These are phyloP conservation scores for Hypomyces perniciosus DNA, from an alignment of 2,329 filamentous ascomycete genomes.

Conservation along the genomic window DNA sequence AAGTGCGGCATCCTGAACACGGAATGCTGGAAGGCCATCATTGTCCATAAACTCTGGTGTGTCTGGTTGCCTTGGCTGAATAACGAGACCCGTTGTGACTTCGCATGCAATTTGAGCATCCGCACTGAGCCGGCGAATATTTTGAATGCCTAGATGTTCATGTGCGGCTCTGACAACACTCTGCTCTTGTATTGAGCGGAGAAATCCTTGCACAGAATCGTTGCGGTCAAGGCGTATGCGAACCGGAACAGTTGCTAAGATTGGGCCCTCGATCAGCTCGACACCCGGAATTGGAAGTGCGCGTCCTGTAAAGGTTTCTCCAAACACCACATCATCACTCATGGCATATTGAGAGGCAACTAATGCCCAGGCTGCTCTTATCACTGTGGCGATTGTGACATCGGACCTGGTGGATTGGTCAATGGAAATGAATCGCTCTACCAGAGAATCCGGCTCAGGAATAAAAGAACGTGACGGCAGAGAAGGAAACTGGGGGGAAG, in stretches of 20 bases:
- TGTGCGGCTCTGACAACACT: conserved; percentile 54
- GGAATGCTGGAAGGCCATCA: conserved; percentile 37
- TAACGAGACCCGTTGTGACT: conserved; percentile 48
- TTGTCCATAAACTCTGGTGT: conserved; percentile 2
- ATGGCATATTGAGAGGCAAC: conserved; percentile 48
- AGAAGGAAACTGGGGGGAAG: conserved; percentile 41
- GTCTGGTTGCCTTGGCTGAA: conserved; percentile 40
- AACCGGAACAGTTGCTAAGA: conserved; percentile 55
- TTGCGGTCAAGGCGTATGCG: conserved; percentile 36
- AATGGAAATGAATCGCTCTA: conserved; percentile 45
- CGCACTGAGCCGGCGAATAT: conserved; percentile 51
- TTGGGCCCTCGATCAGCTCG: conserved; percentile 53
- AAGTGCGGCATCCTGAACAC: conserved; percentile 46
- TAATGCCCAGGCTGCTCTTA: conserved; percentile 55
- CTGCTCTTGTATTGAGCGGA: conserved; percentile 51
- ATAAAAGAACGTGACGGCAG: conserved; percentile 44
- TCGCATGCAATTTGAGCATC: conserved; percentile 52
- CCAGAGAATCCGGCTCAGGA: conserved; percentile 44
- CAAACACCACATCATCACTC: conserved; percentile 50
- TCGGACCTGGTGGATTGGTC: conserved; percentile 30
- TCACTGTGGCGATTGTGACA: conserved; percentile 48
- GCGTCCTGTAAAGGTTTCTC: conserved; percentile 54
- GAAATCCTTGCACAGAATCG: conserved; percentile 40
- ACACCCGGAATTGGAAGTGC: conserved; percentile 41
- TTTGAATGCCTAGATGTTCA: conserved; percentile 56